Conservation (phyloP, 495 filamentous ascomycete species). For the Cudoniella acicularis region DNA sequence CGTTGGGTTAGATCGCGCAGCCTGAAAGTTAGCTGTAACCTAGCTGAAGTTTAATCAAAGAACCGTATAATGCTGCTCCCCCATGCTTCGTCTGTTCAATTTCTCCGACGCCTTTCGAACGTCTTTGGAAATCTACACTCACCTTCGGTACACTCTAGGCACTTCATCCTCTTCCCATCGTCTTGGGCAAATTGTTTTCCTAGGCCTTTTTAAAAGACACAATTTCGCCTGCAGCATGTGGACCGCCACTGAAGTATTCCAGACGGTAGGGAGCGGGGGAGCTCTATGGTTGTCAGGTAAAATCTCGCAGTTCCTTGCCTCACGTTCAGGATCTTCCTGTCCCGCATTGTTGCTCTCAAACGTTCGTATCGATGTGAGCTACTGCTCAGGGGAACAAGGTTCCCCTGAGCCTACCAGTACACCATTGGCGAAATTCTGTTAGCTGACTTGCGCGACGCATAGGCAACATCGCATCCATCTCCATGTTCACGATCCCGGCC, state of each 20-base stretch:
- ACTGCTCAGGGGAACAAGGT: not conserved
- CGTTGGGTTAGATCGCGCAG: not conserved
- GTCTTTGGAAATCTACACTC: not conserved
- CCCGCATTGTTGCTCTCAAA: not conserved
- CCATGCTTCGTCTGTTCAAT: not conserved
- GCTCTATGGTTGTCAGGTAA: not conserved
- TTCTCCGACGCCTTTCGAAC: not conserved
- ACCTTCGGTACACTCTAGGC: not conserved
- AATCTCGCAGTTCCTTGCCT: not conserved
- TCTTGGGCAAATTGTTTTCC: not conserved
- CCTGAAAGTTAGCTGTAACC: not conserved
- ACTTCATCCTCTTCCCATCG: not conserved
- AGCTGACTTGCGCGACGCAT: not conserved
- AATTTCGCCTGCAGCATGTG: not conserved
- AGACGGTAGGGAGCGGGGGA: not conserved
- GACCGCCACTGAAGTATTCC: not conserved
- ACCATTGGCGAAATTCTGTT: not conserved
- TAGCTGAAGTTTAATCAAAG: not conserved
- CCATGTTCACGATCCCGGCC: not conserved
- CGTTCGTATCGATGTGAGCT: not conserved
- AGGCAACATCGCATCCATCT: not conserved
- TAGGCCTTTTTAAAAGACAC: not conserved
- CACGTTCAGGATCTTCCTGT: not conserved
- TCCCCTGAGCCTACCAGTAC: not conserved
- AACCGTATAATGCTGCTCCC: not conserved